These are phyloP conservation scores for Pythium dissotocum DNA, from an alignment of 352 stramenopile genomes.

Conservation along the genomic window DNA sequence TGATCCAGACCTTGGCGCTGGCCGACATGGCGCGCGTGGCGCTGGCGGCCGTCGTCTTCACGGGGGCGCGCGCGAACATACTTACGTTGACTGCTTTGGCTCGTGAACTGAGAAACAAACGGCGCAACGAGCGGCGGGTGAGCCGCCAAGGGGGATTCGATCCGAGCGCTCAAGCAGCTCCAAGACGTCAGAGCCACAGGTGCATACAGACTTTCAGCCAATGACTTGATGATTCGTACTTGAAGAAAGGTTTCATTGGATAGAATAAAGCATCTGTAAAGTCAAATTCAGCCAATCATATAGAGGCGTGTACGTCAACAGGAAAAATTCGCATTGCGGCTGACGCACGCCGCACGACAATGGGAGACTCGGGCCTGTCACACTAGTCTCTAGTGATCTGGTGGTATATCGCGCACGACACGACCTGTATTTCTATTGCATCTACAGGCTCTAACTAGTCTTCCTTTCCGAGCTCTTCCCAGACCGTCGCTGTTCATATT, in stretches of 20 bases:
- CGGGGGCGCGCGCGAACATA: slow-evolving; percentile 63
- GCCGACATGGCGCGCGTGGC: slow-evolving; percentile 84
- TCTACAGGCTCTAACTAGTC: too few species aligned
- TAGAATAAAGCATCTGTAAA: slow-evolving; percentile 1
- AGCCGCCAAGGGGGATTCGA: slow-evolving; percentile 9
- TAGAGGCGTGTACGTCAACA: slow-evolving; percentile 15
- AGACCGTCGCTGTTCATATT: neutral
- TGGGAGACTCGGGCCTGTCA: neutral
- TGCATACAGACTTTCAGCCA: slow-evolving; percentile 21
- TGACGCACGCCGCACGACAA: neutral
- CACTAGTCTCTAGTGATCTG: neutral
- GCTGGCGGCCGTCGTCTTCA: slow-evolving; percentile 44
- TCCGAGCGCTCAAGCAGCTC: neutral
- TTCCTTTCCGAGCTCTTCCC: neutral
- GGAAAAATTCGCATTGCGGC: slow-evolving; percentile 15
- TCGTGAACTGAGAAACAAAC: slow-evolving; percentile 1
- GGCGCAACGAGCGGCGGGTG: slow-evolving; percentile 8
- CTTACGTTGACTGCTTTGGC: neutral
- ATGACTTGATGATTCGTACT: slow-evolving; percentile 8
- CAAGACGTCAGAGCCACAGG: slow-evolving; percentile 27
- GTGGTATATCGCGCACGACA: neutral
- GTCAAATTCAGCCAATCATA: slow-evolving; percentile 22
- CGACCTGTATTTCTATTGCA: neutral
- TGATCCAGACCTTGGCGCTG: slow-evolving; percentile 99
- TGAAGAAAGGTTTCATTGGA: slow-evolving; percentile 27